Conservation (phyloP, 495 filamentous ascomycete species). For the Penicillium atrosanguineum region DNA sequence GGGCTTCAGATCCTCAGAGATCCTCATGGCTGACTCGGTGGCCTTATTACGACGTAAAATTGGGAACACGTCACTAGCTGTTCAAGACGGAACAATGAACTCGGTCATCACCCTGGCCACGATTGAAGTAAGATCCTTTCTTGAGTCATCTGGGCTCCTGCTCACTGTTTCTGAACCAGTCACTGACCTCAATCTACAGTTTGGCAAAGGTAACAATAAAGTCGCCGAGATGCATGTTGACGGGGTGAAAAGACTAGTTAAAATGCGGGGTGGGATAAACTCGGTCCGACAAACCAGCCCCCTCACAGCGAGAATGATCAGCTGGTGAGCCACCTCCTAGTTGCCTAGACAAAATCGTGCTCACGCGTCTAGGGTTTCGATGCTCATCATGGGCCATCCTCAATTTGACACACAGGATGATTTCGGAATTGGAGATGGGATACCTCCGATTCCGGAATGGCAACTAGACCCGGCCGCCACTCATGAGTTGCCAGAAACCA, state of each 20-base stretch:
- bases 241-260: conserved; percentile 46
- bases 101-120: conserved; percentile 53
- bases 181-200: conserved; percentile 22
- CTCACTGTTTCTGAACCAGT: background rate
- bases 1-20: conserved; percentile 45
- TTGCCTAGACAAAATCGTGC: background rate
- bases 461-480: conserved; percentile 20
- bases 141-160: background rate
- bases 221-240: conserved; percentile 47
- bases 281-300: conserved; percentile 45
- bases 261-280: conserved; percentile 47
- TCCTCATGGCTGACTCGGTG: conserved; percentile 53
- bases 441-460: conserved; percentile 45
- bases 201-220: conserved; percentile 47
- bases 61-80: conserved; percentile 37
- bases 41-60: conserved; percentile 45
- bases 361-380: conserved; percentile 43
- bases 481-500: conserved; percentile 6
- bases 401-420: conserved; percentile 52
- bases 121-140: conserved; percentile 41
- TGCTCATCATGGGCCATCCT: conserved; percentile 46
- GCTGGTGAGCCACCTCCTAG: conserved; percentile 35
- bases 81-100: conserved; percentile 54
- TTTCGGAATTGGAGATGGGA: conserved; percentile 43
- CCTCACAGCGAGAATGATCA: conserved; percentile 51